phyloP scores from a whole-genome alignment of 2,329 filamentous ascomycete species.

The Chrysoporthe puriensis region DNA sequence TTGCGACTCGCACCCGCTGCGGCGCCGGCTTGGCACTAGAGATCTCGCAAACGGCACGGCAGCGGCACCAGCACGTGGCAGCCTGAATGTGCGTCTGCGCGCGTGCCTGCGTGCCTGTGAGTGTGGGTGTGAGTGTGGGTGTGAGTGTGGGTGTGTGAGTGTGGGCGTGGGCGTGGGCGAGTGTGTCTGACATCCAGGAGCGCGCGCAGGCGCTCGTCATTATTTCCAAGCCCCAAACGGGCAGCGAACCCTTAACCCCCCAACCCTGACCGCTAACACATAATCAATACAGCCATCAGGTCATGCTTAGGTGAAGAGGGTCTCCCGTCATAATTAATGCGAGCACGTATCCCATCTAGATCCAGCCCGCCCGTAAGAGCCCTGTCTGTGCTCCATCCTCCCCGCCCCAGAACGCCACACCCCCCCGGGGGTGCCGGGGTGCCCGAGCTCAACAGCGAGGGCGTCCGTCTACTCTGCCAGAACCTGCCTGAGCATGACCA shows the following conservation, averaged over 20 bases:
- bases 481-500: conserved; percentile 80
- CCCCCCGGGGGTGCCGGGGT: not conserved
- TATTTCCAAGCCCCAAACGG: no score
- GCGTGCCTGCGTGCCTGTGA: no score
- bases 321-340: not conserved
- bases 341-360: not conserved
- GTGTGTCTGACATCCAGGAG: no score
- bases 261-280: not conserved
- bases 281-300: not conserved
- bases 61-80: not conserved
- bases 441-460: not conserved
- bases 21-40: not conserved
- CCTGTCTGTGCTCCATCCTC: not conserved
- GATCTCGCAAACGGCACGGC: not conserved
- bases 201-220: no score
- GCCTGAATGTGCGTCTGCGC: not conserved
- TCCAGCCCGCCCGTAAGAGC: not conserved
- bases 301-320: not conserved
- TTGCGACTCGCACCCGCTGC: not conserved
- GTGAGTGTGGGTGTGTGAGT: no score
- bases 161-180: no score
- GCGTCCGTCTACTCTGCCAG: conserved; percentile 66
- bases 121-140: no score
- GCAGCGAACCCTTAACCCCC: no score
- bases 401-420: conserved; percentile 1